These are phyloP conservation scores for Zymoseptoria tritici DNA, from an alignment of 2,329 filamentous ascomycete genomes.

Conservation along the genomic window DNA sequence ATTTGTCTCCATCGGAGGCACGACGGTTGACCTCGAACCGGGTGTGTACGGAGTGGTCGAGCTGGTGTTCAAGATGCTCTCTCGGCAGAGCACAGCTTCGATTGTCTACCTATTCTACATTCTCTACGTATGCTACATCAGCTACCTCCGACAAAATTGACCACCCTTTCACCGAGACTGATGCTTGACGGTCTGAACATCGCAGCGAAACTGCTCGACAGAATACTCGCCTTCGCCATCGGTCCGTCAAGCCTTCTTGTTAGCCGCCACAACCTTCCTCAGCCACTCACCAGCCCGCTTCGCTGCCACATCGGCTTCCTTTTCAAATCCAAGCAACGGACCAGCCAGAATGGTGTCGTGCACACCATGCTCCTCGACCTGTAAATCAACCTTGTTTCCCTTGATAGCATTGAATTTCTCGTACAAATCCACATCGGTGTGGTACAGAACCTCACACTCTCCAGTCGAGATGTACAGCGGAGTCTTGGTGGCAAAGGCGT, in stretches of 20 bases:
- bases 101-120: no score
- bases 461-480: conserved; percentile 39
- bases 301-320: conserved; percentile 29
- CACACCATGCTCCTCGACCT: conserved; percentile 35
- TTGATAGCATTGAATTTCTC: conserved; percentile 31
- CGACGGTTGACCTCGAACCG: no score
- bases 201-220: neutral
- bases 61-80: no score
- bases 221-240: neutral
- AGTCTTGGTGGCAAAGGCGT: conserved; percentile 33
- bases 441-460: conserved; percentile 36
- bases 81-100: no score
- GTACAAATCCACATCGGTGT: conserved; percentile 33
- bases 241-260: neutral
- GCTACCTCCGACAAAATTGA: no score
- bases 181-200: neutral
- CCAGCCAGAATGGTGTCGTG: conserved; percentile 44
- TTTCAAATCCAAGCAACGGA: conserved; percentile 36
- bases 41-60: no score
- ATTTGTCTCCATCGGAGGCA: no score
- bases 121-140: no score
- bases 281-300: conserved; percentile 33
- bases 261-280: conserved; percentile 1
- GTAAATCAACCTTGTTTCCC: conserved; percentile 37
- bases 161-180: neutral